Percentiles rank a stretch among this genome's conserved stretches.
Conservation (phyloP, 306 rosid genomes). For the Ormosia semicastrata region DNA sequence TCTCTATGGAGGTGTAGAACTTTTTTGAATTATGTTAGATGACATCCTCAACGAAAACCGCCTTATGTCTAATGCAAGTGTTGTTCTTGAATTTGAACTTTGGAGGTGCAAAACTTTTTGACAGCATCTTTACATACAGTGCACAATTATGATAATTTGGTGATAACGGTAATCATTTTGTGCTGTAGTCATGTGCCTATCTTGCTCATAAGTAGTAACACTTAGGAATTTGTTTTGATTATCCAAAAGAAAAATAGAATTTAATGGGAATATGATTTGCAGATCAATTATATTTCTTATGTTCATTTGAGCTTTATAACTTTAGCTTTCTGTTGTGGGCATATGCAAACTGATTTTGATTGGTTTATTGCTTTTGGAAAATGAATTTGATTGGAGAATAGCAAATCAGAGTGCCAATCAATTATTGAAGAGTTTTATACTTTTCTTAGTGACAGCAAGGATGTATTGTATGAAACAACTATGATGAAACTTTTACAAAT, state of each 20-base stretch:
- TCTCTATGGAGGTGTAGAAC: not conserved
- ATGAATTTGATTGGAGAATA: slow-evolving; percentile 56
- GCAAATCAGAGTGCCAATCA: slow-evolving; percentile 54
- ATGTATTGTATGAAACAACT: slow-evolving; percentile 70
- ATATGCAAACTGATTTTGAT: not conserved
- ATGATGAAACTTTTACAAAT: slow-evolving; percentile 71
- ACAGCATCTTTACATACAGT: not conserved
- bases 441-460: slow-evolving; percentile 71
- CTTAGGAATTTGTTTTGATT: not conserved
- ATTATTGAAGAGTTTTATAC: slow-evolving; percentile 64
- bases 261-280: slow-evolving; percentile 32
- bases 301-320: not conserved
- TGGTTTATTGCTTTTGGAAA: slow-evolving; percentile 52
- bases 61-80: not conserved
- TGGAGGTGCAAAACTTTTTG: not conserved
- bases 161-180: not conserved
- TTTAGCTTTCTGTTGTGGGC: not conserved
- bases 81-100: not conserved
- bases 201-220: not conserved
- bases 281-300: slow-evolving; percentile 51
- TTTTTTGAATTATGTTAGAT: not conserved
- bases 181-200: not conserved
- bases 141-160: not conserved
- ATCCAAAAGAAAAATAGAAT: not conserved
- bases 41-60: not conserved